Conservation (phyloP, 169 alveolate species). For the Theileria parva region DNA sequence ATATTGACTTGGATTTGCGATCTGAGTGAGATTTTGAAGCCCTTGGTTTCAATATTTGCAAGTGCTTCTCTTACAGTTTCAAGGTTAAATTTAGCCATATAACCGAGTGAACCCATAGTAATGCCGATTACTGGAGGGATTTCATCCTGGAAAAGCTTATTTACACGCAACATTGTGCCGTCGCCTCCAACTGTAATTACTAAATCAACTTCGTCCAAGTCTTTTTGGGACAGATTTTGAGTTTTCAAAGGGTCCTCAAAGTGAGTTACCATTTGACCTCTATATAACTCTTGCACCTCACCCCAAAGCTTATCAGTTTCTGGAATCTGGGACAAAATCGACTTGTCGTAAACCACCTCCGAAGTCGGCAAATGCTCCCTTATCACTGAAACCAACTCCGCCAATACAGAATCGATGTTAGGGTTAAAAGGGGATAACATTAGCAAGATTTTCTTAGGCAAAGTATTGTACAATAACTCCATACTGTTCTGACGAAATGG, state of each 20-base stretch:
- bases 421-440: slow-evolving; percentile 36
- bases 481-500: slow-evolving; percentile 18
- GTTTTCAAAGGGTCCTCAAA: slow-evolving; percentile 7
- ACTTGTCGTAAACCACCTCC: slow-evolving; percentile 44
- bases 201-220: slow-evolving; percentile 71
- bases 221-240: slow-evolving; percentile 11
- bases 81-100: slow-evolving; percentile 76
- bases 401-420: slow-evolving; percentile 14
- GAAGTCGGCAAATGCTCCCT: slow-evolving; percentile 31
- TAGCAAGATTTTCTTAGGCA: slow-evolving; percentile 47
- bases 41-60: slow-evolving; percentile 16
- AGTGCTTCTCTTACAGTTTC: slow-evolving; percentile 51
- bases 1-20: slow-evolving; percentile 43
- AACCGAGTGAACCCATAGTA: slow-evolving; percentile 83
- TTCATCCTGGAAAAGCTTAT: slow-evolving; percentile 76
- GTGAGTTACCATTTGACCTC: slow-evolving; percentile 4
- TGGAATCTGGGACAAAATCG: slow-evolving; percentile 31
- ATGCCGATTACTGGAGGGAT: slow-evolving; percentile 83
- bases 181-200: slow-evolving; percentile 93
- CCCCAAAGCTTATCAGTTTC: slow-evolving; percentile 58
- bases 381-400: slow-evolving; percentile 28
- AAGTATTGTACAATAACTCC: slow-evolving; percentile 30
- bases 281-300: slow-evolving; percentile 25
- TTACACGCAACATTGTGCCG: slow-evolving; percentile 90
- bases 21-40: slow-evolving; percentile 54